phyloP scores from a whole-genome alignment of 495 filamentous ascomycete genomes.

The Aspergillus haitiensis region DNA sequence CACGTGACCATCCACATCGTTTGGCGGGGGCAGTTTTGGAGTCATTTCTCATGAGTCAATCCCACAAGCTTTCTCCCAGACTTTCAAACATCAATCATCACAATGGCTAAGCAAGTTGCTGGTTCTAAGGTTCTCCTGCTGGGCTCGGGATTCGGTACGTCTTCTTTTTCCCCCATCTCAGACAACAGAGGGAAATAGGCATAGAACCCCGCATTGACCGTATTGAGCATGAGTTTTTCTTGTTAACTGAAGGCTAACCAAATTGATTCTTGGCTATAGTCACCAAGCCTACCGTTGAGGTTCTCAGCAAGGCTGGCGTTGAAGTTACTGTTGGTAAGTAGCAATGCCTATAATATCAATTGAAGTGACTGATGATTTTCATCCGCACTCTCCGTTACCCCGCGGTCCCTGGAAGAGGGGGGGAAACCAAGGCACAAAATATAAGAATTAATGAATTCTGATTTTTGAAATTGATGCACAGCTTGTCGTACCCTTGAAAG shows the following conservation, averaged over 20 bases:
- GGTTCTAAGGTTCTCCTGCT: conserved; percentile 67
- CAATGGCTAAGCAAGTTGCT: conserved; percentile 40
- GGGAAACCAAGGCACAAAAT: neutral
- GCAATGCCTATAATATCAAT: conserved; percentile 4
- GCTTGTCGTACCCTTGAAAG: conserved; percentile 82
- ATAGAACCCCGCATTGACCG: conserved; percentile 39
- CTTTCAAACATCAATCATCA: conserved; percentile 27
- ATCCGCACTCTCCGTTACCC: neutral
- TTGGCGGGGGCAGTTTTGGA: conserved; percentile 15
- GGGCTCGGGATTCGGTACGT: conserved; percentile 69
- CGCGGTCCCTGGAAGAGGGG: neutral
- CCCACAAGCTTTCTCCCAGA: conserved; percentile 16
- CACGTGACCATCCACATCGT: conserved; percentile 25
- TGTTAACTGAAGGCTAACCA: neutral
- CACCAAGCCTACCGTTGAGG: conserved; percentile 74
- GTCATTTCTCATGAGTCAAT: conserved; percentile 6
- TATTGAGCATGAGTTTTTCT: conserved; percentile 22
- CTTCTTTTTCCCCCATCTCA: conserved; percentile 3
- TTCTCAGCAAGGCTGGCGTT: conserved; percentile 72
- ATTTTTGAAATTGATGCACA: conserved; percentile 29
- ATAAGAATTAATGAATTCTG: conserved; percentile 2
- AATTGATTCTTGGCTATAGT: conserved; percentile 39
- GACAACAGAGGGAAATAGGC: neutral
- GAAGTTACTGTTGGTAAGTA: conserved; percentile 78
- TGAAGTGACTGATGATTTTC: neutral